phyloP scores from a whole-genome alignment of 2,329 filamentous ascomycete genomes.

The Elsinoe fawcettii region DNA sequence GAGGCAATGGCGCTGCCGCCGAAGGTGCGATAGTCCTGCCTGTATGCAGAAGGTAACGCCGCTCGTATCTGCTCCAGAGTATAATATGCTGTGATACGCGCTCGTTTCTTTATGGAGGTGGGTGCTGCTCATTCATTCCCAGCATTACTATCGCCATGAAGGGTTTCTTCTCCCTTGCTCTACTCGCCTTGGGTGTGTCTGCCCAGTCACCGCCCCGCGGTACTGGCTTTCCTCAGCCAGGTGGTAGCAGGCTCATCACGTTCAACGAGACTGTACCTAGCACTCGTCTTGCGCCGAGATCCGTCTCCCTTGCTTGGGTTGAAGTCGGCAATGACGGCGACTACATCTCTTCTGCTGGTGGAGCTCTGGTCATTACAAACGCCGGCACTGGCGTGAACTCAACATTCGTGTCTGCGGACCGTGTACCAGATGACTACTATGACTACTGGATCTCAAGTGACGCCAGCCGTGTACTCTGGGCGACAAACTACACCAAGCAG shows the following conservation, averaged over 20 bases:
- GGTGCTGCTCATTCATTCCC: not conserved
- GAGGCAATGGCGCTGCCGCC: not conserved
- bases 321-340: conserved; percentile 53
- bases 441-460: conserved; percentile 58
- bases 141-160: not conserved
- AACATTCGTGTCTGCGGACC: conserved; percentile 51
- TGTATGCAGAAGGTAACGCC: conserved; percentile 9
- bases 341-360: conserved; percentile 47
- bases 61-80: not conserved
- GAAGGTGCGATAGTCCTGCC: not conserved
- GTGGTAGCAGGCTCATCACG: conserved; percentile 49
- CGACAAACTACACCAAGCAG: conserved; percentile 59
- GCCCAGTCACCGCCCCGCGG: conserved; percentile 3
- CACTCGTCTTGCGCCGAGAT: conserved; percentile 40
- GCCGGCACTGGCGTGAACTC: conserved; percentile 51
- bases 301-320: conserved; percentile 50
- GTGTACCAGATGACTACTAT: conserved; percentile 48
- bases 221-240: conserved; percentile 20
- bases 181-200: not conserved
- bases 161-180: not conserved
- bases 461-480: conserved; percentile 51
- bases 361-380: conserved; percentile 53
- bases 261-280: conserved; percentile 53
- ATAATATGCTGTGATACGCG: not conserved
- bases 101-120: not conserved